A percentile compares a stretch with the other conserved stretches of the same genome.
Conservation (phyloP, 2,329 filamentous ascomycete species). For the Passalora sequoiae region DNA sequence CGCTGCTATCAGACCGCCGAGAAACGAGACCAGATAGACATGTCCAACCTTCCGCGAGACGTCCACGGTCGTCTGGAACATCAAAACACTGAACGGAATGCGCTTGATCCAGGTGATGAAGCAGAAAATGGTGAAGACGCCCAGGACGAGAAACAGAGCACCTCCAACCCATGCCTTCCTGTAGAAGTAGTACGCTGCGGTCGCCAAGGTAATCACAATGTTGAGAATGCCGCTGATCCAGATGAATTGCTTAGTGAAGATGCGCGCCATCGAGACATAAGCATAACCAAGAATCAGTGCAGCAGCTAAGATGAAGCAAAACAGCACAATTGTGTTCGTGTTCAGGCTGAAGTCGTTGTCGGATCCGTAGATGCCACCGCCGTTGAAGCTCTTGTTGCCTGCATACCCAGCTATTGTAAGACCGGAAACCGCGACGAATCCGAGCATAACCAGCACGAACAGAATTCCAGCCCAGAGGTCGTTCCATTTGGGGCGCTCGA, state of each 20-base stretch:
- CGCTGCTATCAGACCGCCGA: conserved; percentile 71
- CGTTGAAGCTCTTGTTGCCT: conserved; percentile 57
- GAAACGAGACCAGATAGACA: conserved; percentile 76
- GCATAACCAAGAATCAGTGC: conserved; percentile 69
- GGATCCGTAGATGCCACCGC: conserved; percentile 67
- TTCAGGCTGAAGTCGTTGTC: conserved; percentile 64
- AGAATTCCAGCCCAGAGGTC: conserved; percentile 81
- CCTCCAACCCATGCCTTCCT: conserved; percentile 74
- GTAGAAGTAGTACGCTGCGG: conserved; percentile 78
- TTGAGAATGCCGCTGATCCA: conserved; percentile 90
- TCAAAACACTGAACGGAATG: conserved; percentile 85
- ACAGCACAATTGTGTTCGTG: conserved; percentile 81
- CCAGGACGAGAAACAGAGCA: conserved; percentile 80
- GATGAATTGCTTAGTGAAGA: conserved; percentile 74
- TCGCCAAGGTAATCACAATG: conserved; percentile 76
- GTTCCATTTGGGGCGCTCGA: conserved; percentile 81
- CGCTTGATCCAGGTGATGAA: conserved; percentile 86
- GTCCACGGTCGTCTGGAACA: conserved; percentile 81
- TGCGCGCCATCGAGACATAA: conserved; percentile 59
- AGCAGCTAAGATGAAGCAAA: conserved; percentile 69
- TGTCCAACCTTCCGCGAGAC: conserved; percentile 79
- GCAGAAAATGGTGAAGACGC: conserved; percentile 71
- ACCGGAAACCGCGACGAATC: conserved; percentile 71
- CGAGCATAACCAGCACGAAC: conserved; percentile 64
- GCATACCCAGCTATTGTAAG: conserved; percentile 71